phyloP scores from a whole-genome alignment of 306 rosid genomes.

The Fragaria ananassa region DNA sequence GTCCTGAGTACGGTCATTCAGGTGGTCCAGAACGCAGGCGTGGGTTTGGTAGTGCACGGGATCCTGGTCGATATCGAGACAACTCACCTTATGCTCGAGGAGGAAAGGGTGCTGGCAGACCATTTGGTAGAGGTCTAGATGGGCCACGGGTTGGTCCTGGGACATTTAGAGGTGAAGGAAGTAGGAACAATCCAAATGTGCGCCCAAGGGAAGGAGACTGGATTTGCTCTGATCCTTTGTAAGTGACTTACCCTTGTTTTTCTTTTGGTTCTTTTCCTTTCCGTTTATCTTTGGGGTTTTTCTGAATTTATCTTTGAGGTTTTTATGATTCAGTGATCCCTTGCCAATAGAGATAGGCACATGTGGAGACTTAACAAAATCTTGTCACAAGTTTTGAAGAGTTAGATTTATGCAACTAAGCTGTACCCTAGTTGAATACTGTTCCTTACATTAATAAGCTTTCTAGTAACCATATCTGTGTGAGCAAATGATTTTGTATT shows the following conservation, averaged over 20 bases:
- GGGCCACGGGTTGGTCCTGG: constrained; percentile 61
- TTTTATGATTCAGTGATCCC: background rate
- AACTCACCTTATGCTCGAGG: constrained; percentile 72
- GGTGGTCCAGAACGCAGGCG: constrained; percentile 44
- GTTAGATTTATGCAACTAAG: background rate
- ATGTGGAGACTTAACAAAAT: background rate
- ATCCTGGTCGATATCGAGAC: constrained; percentile 66
- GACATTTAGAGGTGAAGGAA: constrained; percentile 63
- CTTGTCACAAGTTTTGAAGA: constrained; percentile 1
- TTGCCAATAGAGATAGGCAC: background rate
- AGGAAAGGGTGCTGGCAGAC: constrained; percentile 67
- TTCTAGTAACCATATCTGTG: background rate
- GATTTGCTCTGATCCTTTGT: constrained; percentile 77
- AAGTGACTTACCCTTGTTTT: constrained; percentile 27
- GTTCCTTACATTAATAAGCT: background rate
- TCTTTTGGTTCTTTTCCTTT: background rate
- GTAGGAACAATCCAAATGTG: constrained; percentile 83
- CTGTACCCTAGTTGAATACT: background rate
- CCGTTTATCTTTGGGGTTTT: background rate
- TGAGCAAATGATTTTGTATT: background rate
- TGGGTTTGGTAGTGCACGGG: constrained; percentile 64
- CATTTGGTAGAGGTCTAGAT: constrained; percentile 66
- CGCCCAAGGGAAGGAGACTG: constrained; percentile 95
- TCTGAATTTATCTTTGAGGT: background rate
- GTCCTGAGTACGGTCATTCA: constrained; percentile 54